phyloP scores from a whole-genome alignment of 2,329 filamentous ascomycete genomes.

The Dothistroma pini region DNA sequence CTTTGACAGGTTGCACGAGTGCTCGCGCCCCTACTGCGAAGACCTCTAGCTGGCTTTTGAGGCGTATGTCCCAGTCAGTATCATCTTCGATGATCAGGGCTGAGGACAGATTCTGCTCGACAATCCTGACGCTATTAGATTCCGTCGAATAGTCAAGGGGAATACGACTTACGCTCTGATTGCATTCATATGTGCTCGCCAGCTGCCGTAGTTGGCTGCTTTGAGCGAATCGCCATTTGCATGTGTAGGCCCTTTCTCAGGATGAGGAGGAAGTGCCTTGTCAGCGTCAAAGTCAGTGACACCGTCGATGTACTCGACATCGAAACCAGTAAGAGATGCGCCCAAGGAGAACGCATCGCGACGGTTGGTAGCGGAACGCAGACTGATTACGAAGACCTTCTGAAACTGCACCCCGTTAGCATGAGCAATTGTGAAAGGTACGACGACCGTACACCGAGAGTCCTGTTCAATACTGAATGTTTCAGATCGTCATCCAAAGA shows the following conservation, averaged over 20 bases:
- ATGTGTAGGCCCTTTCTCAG: constrained; percentile 1
- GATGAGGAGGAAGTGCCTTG: constrained; percentile 32
- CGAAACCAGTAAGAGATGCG: constrained; percentile 44
- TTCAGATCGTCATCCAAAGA: no score
- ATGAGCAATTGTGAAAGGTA: no score
- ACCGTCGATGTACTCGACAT: constrained; percentile 45
- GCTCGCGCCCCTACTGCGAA: constrained; percentile 37
- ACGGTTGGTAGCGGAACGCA: constrained; percentile 49
- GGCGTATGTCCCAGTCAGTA: constrained; percentile 42
- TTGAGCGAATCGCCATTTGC: constrained; percentile 1
- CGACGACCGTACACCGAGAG: no score
- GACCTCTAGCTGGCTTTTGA: constrained; percentile 35
- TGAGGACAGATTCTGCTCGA: constrained; percentile 34
- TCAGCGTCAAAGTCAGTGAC: constrained; percentile 26
- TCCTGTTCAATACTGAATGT: no score
- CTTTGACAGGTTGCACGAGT: constrained; percentile 28
- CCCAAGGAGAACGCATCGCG: constrained; percentile 48
- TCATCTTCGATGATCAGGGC: constrained; percentile 44
- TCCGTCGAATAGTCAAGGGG: background rate
- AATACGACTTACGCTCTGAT: constrained; percentile 17
- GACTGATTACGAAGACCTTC: constrained; percentile 50
- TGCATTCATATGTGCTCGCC: constrained; percentile 19
- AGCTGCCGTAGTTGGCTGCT: constrained; percentile 7
- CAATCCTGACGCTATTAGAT: constrained; percentile 4
- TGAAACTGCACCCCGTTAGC: constrained; percentile 38